Percentiles rank a stretch among this genome's conserved stretches.
Conservation (phyloP, 2,329 filamentous ascomycete genomes). For the Sporothrix inflata region DNA sequence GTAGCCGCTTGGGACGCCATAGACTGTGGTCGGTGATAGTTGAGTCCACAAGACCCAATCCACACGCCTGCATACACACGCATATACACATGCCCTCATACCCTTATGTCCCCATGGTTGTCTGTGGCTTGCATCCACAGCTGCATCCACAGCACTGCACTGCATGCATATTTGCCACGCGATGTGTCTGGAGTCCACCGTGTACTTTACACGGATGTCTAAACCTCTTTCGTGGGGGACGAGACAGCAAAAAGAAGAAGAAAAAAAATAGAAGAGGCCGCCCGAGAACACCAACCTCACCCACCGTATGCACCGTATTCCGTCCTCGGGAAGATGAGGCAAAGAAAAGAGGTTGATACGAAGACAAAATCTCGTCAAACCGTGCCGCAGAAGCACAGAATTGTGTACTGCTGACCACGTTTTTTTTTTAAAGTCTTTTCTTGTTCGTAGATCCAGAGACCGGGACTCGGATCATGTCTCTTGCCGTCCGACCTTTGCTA, state of each 20-base stretch:
- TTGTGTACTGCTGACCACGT: constrained; percentile 7
- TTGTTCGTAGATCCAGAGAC: neutral
- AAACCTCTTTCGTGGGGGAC: neutral
- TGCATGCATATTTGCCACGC: constrained; percentile 13
- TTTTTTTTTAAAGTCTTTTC: neutral
- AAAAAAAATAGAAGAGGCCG: neutral
- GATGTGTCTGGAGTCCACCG: neutral
- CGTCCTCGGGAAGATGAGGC: neutral
- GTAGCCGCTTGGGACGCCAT: too few species aligned
- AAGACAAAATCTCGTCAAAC: neutral
- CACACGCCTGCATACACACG: neutral
- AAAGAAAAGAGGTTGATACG: neutral
- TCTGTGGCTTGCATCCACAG: neutral
- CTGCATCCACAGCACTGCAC: neutral
- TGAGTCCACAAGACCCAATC: neutral
- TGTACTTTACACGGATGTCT: neutral
- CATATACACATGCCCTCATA: neutral
- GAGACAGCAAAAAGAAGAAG: neutral
- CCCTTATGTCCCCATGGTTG: neutral
- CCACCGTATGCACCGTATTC: neutral
- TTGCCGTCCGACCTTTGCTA: neutral
- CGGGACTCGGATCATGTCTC: constrained; percentile 15
- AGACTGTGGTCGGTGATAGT: neutral
- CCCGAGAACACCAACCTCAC: neutral
- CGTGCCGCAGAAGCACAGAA: neutral